Evolutionary conservation across 495 filamentous ascomycete genomes (phyloP), one percentile per base, ranked within the genome.

Genomic region (Tuber umbilicatum): DNA sequence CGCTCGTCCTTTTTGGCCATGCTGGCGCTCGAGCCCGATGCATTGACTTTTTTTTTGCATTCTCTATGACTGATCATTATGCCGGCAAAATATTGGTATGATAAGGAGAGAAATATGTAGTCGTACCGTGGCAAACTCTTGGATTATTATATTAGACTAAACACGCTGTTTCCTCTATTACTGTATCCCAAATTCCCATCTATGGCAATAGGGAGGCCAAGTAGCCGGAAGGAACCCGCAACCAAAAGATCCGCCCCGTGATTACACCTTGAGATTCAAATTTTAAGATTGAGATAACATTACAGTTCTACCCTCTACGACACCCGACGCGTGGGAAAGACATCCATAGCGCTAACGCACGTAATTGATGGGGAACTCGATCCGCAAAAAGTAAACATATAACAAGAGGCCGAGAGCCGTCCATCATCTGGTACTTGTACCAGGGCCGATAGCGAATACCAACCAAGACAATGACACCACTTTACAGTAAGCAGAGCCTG

Each of bases 281-380:
- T 17, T 27, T 31, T 31, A 64, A 64, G 55, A 35, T 64, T 64
- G 10, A 64, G 55, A 64, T 64, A 64, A 35, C 10, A 35, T 64
- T 31, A 64, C 2, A 31, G 27, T 35, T 35, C 55, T 17, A 35
- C 31, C 27, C 55, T 35, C 14, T 35, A 35, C 14, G 27, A 10
- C 55, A 14, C 55, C 55, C 55, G 27, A 17, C 55, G 5, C 14
- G 27, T 64, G 27, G 27, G 55, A 31, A 17, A 35, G 55, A 64
- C 14, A 64, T 64, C 19, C 31, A 35, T 17, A 2, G 55, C 55
- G 55, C 55, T 17, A 64, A 35, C 14, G 27, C 55, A 35, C 27
- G 55, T 17, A 64, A 64, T 64, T 64, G n/a, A 64, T 64, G 55
- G 55, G 55, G 55, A 64, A 64, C 55, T 64, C 55, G 55, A 64